A percentile compares a stretch with the other conserved stretches of the same genome.
Conservation (phyloP, 306 rosid genomes). For the Cyamopsis tetragonoloba region DNA sequence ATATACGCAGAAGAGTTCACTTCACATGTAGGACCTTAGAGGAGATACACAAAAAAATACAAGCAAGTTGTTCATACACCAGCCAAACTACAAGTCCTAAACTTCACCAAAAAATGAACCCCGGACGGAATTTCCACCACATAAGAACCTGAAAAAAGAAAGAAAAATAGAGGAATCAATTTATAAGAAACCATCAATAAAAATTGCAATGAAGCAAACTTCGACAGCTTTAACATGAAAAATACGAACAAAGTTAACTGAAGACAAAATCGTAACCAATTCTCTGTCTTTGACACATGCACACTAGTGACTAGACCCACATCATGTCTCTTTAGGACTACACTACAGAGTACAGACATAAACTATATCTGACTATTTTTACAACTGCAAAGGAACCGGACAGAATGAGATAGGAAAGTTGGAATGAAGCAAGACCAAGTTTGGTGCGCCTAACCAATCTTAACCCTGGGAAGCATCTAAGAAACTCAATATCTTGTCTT, state of each 20-base stretch:
- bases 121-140: slow-evolving; percentile 5
- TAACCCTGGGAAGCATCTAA: slow-evolving; percentile 12
- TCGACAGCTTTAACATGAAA: neutral
- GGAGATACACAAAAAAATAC: neutral
- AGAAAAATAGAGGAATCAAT: neutral
- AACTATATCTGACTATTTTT: neutral
- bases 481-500: neutral
- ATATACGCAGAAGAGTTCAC: neutral
- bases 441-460: slow-evolving; percentile 14
- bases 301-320: slow-evolving; percentile 17
- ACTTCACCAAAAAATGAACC: slow-evolving; percentile 12
- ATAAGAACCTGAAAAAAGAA: neutral
- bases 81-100: neutral
- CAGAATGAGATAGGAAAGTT: slow-evolving; percentile 1
- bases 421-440: slow-evolving; percentile 10
- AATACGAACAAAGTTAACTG: neutral
- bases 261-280: slow-evolving; percentile 22
- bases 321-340: slow-evolving; percentile 13
- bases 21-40: slow-evolving; percentile 16
- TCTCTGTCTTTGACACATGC: slow-evolving; percentile 3
- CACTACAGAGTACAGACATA: too few relatives aligned
- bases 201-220: neutral
- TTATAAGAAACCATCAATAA: neutral
- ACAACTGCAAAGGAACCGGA: neutral
- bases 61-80: neutral